These are phyloP conservation scores for Ogataea corticis DNA, from an alignment of 805 yeast genomes.

Conservation along the genomic window DNA sequence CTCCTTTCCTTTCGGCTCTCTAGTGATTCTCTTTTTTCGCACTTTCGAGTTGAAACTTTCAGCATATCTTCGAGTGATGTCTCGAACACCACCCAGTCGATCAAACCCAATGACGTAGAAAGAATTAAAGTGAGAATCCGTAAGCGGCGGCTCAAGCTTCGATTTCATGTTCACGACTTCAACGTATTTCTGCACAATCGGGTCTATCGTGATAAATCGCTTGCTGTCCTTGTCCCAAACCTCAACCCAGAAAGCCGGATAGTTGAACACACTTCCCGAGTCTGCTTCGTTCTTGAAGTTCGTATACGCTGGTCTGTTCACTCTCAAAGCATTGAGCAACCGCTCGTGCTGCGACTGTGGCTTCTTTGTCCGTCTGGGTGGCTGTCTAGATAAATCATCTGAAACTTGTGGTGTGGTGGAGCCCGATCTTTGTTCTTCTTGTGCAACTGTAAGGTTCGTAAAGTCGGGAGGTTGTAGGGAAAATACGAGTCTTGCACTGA, in stretches of 20 bases:
- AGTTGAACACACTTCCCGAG: constrained; percentile 27
- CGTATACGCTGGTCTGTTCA: constrained; percentile 24
- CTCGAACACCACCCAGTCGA: constrained; percentile 61
- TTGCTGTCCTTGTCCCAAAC: constrained; percentile 79
- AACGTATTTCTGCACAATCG: constrained; percentile 61
- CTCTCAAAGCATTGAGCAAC: constrained; percentile 28
- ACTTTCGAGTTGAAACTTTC: constrained; percentile 70
- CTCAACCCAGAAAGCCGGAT: constrained; percentile 90
- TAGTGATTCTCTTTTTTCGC: constrained; percentile 68
- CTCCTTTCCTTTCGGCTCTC: constrained; percentile 50
- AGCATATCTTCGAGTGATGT: constrained; percentile 84
- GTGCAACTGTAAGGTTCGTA: constrained; percentile 39
- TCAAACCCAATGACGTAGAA: constrained; percentile 81
- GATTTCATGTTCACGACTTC: constrained; percentile 58
- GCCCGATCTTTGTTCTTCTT: constrained; percentile 13
- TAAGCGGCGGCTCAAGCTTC: constrained; percentile 62
- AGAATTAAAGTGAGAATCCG: constrained; percentile 57
- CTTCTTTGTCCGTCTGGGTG: constrained; percentile 4
- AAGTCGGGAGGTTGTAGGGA: constrained; percentile 92
- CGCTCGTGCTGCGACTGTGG: constrained; percentile 30
- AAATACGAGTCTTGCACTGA: constrained; percentile 72
- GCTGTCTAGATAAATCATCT: constrained; percentile 2
- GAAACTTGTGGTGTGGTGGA: constrained; percentile 7
- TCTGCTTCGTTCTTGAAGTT: constrained; percentile 10
- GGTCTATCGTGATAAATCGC: constrained; percentile 86